phyloP scores from a whole-genome alignment of 164 flowering plant species.

The Umbellularia californica region DNA sequence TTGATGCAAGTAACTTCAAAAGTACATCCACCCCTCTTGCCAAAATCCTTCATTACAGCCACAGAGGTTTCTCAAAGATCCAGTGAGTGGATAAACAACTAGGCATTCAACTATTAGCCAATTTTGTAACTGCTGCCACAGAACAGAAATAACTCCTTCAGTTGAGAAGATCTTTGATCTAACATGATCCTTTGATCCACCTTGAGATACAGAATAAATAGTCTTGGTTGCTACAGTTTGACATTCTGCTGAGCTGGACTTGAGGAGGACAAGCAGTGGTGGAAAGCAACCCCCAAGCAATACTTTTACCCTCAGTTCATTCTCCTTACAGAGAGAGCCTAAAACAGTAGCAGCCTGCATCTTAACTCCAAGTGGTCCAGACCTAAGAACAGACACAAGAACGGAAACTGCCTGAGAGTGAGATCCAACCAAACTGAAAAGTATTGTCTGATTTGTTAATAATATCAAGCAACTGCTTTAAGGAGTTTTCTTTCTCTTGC shows the following conservation, averaged over 20 bases:
- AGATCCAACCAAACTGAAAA: too few species aligned
- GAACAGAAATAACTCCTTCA: conserved; percentile 93
- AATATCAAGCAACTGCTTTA: too few species aligned
- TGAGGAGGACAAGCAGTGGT: conserved; percentile 87
- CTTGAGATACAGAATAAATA: conserved; percentile 88
- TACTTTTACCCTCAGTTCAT: conserved; percentile 91
- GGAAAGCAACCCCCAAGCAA: conserved; percentile 97
- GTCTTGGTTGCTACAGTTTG: conserved; percentile 91
- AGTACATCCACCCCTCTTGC: conserved; percentile 93
- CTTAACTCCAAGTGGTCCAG: conserved; percentile 79
- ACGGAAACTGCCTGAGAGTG: too few species aligned
- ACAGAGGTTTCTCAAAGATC: conserved; percentile 78
- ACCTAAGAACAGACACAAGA: too few species aligned
- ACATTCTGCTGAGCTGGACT: conserved; percentile 75
- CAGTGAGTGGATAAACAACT: conserved; percentile 77
- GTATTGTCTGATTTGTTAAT: too few species aligned
- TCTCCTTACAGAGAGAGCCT: conserved; percentile 89
- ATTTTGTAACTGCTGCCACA: conserved; percentile 73
- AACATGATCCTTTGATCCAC: conserved; percentile 84
- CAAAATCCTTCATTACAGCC: conserved; percentile 88
- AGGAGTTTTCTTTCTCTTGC: too few species aligned
- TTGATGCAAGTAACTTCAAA: conserved; percentile 71
- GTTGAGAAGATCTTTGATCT: conserved; percentile 95
- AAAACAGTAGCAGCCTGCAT: conserved; percentile 88
- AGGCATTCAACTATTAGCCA: conserved; percentile 62